Conservation (phyloP, 2,329 filamentous ascomycete species). For the Lizonia empirigonia region DNA sequence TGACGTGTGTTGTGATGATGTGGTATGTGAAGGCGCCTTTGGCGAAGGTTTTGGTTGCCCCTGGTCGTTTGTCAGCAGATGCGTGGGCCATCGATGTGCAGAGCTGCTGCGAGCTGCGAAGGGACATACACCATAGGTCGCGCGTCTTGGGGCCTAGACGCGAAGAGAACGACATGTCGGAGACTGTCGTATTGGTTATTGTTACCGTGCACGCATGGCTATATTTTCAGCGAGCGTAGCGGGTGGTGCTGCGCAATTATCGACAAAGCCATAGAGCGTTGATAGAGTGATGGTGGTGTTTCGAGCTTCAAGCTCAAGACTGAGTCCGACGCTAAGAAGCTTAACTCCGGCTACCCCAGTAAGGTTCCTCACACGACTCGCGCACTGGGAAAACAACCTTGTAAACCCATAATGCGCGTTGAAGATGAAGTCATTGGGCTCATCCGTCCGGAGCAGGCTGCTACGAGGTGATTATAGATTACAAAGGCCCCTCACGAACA, state of each 20-base stretch:
- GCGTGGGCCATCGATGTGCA: not conserved
- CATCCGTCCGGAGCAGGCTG: conserved; percentile 18
- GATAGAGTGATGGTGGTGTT: conserved; percentile 2
- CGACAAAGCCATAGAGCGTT: not conserved
- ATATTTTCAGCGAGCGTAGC: not conserved
- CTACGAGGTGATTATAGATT: conserved; percentile 21
- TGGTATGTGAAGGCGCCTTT: conserved; percentile 39
- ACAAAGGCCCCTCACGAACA: not conserved
- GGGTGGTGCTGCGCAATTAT: not conserved
- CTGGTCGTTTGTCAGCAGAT: conserved; percentile 11
- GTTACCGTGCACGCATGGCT: conserved; percentile 9
- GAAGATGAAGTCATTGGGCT: conserved; percentile 31
- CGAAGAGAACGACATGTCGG: conserved; percentile 3
- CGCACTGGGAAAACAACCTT: not conserved
- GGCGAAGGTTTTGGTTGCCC: conserved; percentile 15
- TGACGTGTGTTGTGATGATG: conserved; percentile 59
- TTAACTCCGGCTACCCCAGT: conserved; percentile 23
- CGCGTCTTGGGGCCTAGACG: conserved; percentile 5
- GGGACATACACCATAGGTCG: conserved; percentile 13
- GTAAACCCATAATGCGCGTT: conserved; percentile 17
- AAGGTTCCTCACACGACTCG: not conserved
- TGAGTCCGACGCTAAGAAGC: conserved; percentile 25
- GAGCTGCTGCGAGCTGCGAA: not conserved
- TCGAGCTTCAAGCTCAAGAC: not conserved
- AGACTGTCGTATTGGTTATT: not conserved